phyloP scores from a whole-genome alignment of 176 grass and related monocot genomes.

The Aegilops bicornis region DNA sequence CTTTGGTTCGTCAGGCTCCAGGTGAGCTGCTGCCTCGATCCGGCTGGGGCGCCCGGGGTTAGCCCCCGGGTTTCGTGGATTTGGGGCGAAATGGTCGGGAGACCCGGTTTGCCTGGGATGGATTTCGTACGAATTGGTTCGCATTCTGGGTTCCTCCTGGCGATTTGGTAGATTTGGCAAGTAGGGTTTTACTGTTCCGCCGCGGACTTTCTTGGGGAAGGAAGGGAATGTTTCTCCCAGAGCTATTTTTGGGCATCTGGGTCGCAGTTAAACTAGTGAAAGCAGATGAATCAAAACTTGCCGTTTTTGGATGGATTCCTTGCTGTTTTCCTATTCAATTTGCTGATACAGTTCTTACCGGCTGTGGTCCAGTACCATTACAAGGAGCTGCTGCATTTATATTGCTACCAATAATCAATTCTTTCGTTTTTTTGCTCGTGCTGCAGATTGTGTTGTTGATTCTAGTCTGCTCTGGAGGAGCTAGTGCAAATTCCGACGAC shows the following conservation, averaged over 20 bases:
- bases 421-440: not conserved
- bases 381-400: not conserved
- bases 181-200: slow-evolving; percentile 41
- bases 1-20: slow-evolving; percentile 38
- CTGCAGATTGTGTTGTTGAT: slow-evolving; percentile 79
- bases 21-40: slow-evolving; percentile 51
- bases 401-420: not conserved
- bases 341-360: not conserved
- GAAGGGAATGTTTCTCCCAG: not conserved
- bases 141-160: not conserved
- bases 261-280: not conserved
- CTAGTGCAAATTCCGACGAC: slow-evolving; percentile 41
- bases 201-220: not conserved
- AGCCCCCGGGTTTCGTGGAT: not conserved
- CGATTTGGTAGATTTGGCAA: slow-evolving; percentile 16
- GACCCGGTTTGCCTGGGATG: not conserved
- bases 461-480: slow-evolving; percentile 49
- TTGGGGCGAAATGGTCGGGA: slow-evolving; percentile 11
- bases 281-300: not conserved
- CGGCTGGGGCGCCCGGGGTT: not conserved
- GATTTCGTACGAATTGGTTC: not conserved
- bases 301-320: not conserved
- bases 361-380: not conserved
- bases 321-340: not conserved
- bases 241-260: slow-evolving; percentile 34